Evolutionary conservation across 495 filamentous ascomycete species (phyloP).

Genomic region (Xylaria longipes): DNA sequence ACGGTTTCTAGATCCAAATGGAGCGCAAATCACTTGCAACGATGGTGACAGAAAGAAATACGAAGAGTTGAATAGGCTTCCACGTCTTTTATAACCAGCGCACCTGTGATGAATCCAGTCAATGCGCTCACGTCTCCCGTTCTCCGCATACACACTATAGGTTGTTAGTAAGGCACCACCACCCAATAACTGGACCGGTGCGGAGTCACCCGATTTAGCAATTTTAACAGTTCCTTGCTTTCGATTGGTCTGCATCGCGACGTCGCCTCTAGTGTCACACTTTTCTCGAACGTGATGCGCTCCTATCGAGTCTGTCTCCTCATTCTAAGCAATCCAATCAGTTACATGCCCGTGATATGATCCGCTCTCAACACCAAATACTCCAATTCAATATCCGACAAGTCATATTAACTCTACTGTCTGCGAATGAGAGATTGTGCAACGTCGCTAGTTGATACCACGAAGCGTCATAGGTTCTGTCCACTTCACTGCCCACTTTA

Average conservation of each 20-base stretch:
- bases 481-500: neutral
- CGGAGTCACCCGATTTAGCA: conserved; percentile 23
- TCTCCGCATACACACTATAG: neutral
- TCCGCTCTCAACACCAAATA: conserved; percentile 4
- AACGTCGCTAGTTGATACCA: neutral
- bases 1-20: neutral
- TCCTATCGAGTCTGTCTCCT: neutral
- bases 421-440: too few species aligned
- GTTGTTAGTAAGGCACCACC: neutral
- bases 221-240: conserved; percentile 16
- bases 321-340: neutral
- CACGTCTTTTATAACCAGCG: neutral
- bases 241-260: conserved; percentile 18
- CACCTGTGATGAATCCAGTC: neutral
- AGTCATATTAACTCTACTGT: neutral
- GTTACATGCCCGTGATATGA: neutral
- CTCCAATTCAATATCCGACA: neutral
- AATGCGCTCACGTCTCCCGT: neutral
- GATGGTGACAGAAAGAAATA: neutral
- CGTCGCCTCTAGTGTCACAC: neutral
- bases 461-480: neutral
- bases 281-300: neutral
- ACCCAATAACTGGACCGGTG: neutral
- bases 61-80: neutral
- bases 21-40: neutral